Base-by-base conservation (phyloP, 1,284 basidiomycete genomes). In the Termitomyces sp. region DNA sequence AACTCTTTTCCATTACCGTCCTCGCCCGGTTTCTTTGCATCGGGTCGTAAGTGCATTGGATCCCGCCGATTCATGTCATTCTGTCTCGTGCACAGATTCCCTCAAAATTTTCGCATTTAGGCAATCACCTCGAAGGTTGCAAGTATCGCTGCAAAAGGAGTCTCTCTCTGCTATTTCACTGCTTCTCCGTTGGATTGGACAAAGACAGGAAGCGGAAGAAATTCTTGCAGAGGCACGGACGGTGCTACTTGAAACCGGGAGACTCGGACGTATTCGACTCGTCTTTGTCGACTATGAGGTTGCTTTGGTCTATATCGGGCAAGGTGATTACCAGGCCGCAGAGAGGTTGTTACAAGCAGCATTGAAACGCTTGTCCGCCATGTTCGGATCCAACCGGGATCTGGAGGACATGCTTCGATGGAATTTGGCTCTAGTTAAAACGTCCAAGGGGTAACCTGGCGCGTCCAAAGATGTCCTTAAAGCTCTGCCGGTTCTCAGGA, bases 171-270 rank as follows among this genome's bases (percentile, higher is more conserved):
- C 48, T 7, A 50, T 44, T 26, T 49, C 48, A n/a, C 33, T 13
- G 12, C 26, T 55, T n/a, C 36, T 46, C 9, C 48, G 41, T 28
- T 50, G 48, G 48, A 40, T 55, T 24, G 54, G 54, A 21, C 54
- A 45, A 19, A 33, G 24, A 2, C 7, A 5, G 4, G 53, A 55
- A 24, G 33, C 48, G 2, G 48, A 55, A 17, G 24, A 28, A 3
- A 21, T 19, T 7, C 8, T 33, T 30, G n/a, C 30, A 10, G 50
- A 50, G 21, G 54, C 44, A 19, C 39, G 36, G 15, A 17, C 17
- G 9, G 12, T 46, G 13, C 21, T 51, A 10, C 17, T 40, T 41
- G 17, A 38, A 24, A 28, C 15, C 5, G 21, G 49, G 15, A n/a
- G 33, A 30, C 5, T 6, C 1, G 43, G 41, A 26, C 42, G 33